Percentiles rank a stretch among this genome's conserved stretches.
Evolutionary conservation across 2,329 filamentous ascomycete species (phyloP).

Genomic region (Tolypocladium endophyticum): DNA sequence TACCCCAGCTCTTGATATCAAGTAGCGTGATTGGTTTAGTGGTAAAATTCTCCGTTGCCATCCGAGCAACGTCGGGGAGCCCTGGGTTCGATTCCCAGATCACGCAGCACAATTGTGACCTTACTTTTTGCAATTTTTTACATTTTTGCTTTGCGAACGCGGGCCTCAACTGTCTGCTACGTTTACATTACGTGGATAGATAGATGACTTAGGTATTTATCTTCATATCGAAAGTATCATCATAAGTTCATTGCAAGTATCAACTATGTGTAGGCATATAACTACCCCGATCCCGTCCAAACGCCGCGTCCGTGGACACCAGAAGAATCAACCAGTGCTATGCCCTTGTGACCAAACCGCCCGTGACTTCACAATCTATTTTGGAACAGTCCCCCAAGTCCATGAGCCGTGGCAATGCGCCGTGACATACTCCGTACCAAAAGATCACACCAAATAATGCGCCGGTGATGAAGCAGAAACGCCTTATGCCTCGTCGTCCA

Average conservation of each 20-base stretch:
- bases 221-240: background rate
- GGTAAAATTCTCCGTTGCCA: constrained; percentile 19
- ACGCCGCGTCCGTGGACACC: background rate
- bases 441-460: background rate
- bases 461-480: too few species aligned
- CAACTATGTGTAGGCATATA: background rate
- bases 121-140: background rate
- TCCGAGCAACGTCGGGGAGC: constrained; percentile 18
- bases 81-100: constrained; percentile 22
- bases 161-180: too few species aligned
- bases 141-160: background rate
- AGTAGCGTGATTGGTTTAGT: constrained; percentile 15
- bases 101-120: constrained; percentile 8
- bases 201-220: too few species aligned
- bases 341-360: background rate
- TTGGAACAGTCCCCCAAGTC: background rate
- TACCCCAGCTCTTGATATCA: background rate
- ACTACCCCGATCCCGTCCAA: background rate
- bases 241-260: background rate
- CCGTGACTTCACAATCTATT: background rate
- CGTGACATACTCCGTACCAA: background rate
- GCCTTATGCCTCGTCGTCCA: constrained; percentile 24
- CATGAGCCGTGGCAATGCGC: background rate
- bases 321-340: background rate
- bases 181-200: too few species aligned